Evolutionary conservation across 2,329 filamentous ascomycete species (phyloP).

Genomic region (Penicillium brasilianum): DNA sequence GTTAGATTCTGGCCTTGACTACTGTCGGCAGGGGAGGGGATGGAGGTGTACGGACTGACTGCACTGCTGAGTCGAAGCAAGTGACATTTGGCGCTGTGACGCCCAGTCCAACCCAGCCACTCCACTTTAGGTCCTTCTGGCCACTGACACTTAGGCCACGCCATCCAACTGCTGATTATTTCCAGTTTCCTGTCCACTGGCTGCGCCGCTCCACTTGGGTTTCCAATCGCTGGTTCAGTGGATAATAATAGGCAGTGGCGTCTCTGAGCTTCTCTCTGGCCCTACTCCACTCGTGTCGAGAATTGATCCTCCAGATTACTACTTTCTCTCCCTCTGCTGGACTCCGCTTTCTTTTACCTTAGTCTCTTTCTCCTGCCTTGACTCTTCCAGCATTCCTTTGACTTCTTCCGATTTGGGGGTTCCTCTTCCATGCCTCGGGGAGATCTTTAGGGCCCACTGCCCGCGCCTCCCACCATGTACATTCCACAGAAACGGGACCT

Average conservation of each 20-base stretch:
- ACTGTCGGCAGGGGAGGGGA: too few relatives aligned
- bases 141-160: constrained; percentile 15
- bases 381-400: constrained; percentile 13
- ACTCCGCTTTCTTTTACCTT: constrained; percentile 5
- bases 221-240: constrained; percentile 11
- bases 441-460: constrained; percentile 24
- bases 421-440: constrained; percentile 25
- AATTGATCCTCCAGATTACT: constrained; percentile 14
- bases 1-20: not conserved
- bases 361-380: constrained; percentile 11
- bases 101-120: not conserved
- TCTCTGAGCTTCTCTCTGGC: constrained; percentile 4
- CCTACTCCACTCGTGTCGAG: constrained; percentile 22
- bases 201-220: constrained; percentile 6
- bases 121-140: constrained; percentile 10
- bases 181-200: constrained; percentile 11
- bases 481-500: constrained; percentile 30
- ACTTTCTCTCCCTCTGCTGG: not conserved
- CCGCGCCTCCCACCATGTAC: constrained; percentile 28
- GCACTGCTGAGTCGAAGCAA: constrained; percentile 5
- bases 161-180: not conserved
- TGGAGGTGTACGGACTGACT: constrained; percentile 1
- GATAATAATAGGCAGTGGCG: constrained; percentile 24
- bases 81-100: not conserved
- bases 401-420: constrained; percentile 8